Evolutionary conservation across 1,139 yeast species (phyloP), one percentile per base, ranked within the genome.

Genomic region (Arxiozyma slooffiae): DNA sequence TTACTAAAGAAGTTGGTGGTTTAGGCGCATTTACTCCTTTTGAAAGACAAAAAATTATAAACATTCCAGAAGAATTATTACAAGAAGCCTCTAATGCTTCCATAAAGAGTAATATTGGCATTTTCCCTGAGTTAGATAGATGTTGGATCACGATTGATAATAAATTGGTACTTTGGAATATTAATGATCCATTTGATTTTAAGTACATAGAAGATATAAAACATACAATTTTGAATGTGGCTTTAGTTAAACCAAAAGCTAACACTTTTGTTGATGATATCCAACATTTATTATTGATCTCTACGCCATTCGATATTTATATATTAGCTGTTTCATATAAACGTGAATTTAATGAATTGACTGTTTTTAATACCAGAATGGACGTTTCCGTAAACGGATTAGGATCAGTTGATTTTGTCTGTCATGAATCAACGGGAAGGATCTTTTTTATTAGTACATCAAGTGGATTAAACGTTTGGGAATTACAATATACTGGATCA

Each of bases 71-170:
- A 64, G 81, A 79, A 55, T 81, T 89, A 56, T 79, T 86, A 58
- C 87, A 83, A 55, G 90, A 86, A 59, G 80, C 84, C 63, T 58
- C 68, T 40, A 77, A 80, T 48, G 78, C 89, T 16, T 82, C 83
- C 60, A 77, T 81, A 52, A 76, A 74, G 46, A 80, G 90, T 36
- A 82, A 82, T 55, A 82, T 87, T 80, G 98, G 98, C 8, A 70
- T 90, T 47, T 83, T 92, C 58, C 80, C 92, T 0, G 90, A 85
- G 53, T 78, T 92, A 41, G 80, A 82, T 55, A 78, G 96, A 54
- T 82, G 92, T 8, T 92, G 97, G 97, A 78, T 90, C 46, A 81
- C 87, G 2, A 81, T 84, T 41, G 97, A 89, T 66, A 85, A 85
- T 62, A 81, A 84, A 60, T 73, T 94, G 60, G 79, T 85, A 40